Evolutionary conservation across 2,329 filamentous ascomycete species (phyloP), one percentile per base, ranked within the genome.

Genomic region (Pseudogymnoascus verrucosus): DNA sequence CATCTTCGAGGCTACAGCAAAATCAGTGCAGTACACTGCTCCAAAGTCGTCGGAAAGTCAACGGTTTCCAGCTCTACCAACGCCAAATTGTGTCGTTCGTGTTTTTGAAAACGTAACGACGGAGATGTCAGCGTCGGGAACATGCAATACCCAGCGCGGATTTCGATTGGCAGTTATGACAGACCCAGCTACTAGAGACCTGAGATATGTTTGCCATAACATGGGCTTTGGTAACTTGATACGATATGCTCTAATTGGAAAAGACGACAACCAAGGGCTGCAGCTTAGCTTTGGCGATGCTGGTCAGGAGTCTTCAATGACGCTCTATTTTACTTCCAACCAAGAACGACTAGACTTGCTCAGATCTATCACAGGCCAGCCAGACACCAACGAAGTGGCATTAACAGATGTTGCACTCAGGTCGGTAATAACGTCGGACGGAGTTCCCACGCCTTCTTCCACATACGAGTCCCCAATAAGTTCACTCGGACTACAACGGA

Each of bases 1-100:
- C 63, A 79, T 88, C 1, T 90, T 89, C 72, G 84, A 86, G 68
- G 81, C 84, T 5, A 86, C 83, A 0, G 78, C 96, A 12, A 84
- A 84, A 39, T 83, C 87, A 26, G 90, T 93, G 68, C 89, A 91
- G 69, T 93, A 93, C 72, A 87, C 90, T 69, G 90, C 95, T 71
- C 80, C 86, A 0, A 82, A 86, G 67, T 78, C 84, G 23, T 5
- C 26, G 28, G 81, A 88, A 65, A 80, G 87, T 6, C 82, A 85
- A 64, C 81, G 84, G 1, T 96, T 96, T 72, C 89, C 91, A 8
- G 80, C 85, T 47, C 90, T 93, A n/a, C 81, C 88, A 4, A 80
- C 91, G 3, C 79, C 83, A 37, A 81, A 84, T 47, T 93, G 89
- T 72, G 86, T 88, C 37, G 76, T 93, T 36, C 83, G 85, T 6